A percentile compares a stretch with the other conserved stretches of the same genome.
phyloP scores from a whole-genome alignment of 257 asterid species.

The Anisodus tanguticus region DNA sequence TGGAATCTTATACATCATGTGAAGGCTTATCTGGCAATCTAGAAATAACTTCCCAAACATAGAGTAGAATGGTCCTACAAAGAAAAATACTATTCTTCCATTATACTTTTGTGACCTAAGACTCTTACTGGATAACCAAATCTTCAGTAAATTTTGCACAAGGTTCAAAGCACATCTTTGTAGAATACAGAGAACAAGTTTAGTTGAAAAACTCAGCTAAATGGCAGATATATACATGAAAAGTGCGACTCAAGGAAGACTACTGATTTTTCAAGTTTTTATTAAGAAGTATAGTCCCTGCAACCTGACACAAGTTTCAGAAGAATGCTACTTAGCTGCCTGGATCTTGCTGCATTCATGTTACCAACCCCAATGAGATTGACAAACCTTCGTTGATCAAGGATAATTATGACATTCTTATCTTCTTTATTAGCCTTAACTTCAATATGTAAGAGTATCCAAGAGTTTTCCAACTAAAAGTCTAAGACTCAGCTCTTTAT shows the following conservation, averaged over 20 bases:
- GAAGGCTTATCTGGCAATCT: slow-evolving; percentile 3
- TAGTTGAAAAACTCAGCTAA: background rate
- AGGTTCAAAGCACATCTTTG: background rate
- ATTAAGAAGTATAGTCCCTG: background rate
- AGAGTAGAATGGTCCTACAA: slow-evolving; percentile 8
- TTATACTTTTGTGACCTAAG: background rate
- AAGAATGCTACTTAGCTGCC: slow-evolving; percentile 14
- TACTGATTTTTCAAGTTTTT: background rate
- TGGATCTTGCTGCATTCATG: background rate
- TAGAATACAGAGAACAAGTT: background rate
- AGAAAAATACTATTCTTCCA: slow-evolving; percentile 6
- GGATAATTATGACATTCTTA: background rate
- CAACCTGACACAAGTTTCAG: background rate
- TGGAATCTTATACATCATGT: background rate
- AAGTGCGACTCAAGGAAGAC: background rate
- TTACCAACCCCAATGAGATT: background rate
- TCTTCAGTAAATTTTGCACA: background rate
- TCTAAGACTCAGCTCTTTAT: background rate
- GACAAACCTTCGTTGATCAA: slow-evolving; percentile 15
- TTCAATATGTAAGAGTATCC: background rate
- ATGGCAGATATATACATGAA: background rate
- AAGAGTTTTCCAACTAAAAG: background rate
- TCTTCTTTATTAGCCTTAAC: background rate
- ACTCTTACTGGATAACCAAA: background rate
- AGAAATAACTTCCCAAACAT: slow-evolving; percentile 12